A percentile compares a stretch with the other conserved stretches of the same genome.
These are phyloP conservation scores for Sphaerulina musiva DNA, from an alignment of 2,329 filamentous ascomycete species.

Conservation along the genomic window DNA sequence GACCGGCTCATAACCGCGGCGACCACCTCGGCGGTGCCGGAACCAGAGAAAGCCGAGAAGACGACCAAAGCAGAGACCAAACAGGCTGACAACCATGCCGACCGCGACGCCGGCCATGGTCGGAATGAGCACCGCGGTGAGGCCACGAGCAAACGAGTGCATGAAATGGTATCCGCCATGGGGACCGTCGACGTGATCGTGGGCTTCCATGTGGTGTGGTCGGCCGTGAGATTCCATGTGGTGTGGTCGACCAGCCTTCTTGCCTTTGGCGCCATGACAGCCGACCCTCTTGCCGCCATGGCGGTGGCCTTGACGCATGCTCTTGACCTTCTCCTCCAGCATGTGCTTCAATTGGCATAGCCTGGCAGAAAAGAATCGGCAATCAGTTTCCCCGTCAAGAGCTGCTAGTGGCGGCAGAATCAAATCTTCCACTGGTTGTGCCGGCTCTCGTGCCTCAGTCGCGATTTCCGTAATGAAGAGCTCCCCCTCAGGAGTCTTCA, in stretches of 20 bases:
- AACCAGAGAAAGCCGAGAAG: conserved; percentile 55
- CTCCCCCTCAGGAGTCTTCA: conserved; percentile 52
- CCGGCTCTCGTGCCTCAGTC: neutral
- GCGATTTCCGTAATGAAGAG: conserved; percentile 47
- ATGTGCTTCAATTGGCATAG: conserved; percentile 53
- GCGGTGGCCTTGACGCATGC: conserved; percentile 32
- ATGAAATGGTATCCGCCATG: conserved; percentile 38
- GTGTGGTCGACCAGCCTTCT: conserved; percentile 8
- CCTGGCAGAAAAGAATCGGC: conserved; percentile 37
- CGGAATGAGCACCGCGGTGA: conserved; percentile 59
- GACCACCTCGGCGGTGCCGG: conserved; percentile 46
- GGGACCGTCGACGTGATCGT: conserved; percentile 25
- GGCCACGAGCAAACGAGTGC: conserved; percentile 46
- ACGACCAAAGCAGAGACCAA: conserved; percentile 62
- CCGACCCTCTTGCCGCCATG: conserved; percentile 8
- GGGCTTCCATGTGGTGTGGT: conserved; percentile 25
- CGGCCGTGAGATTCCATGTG: conserved; percentile 18
- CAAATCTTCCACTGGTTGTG: conserved; percentile 9
- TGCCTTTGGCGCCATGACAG: conserved; percentile 31
- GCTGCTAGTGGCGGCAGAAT: conserved; percentile 8
- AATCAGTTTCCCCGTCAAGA: conserved; percentile 19
- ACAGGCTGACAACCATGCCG: conserved; percentile 59
- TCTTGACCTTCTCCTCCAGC: conserved; percentile 43
- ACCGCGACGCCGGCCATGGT: conserved; percentile 62
- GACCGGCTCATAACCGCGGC: conserved; percentile 30